phyloP scores from a whole-genome alignment of 1,284 basidiomycete species.

The Leccinum insolens region DNA sequence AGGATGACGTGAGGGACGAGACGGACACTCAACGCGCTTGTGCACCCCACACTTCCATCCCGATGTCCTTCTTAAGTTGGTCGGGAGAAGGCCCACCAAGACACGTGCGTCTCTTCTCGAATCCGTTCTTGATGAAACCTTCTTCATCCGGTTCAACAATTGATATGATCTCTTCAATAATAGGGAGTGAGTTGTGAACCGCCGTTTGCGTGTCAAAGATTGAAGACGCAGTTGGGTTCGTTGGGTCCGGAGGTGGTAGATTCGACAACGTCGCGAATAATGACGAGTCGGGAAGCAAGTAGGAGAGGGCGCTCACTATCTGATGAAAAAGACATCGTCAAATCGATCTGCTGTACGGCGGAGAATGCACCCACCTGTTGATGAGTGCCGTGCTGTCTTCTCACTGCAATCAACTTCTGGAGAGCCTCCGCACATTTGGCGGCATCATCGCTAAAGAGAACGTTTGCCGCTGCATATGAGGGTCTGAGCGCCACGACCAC shows the following conservation, averaged over 20 bases:
- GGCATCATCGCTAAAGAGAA: slow-evolving; percentile 64
- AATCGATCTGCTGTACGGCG: slow-evolving; percentile 2
- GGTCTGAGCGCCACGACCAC: slow-evolving; percentile 23
- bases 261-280: slow-evolving; percentile 66
- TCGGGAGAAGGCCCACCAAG: slow-evolving; percentile 72
- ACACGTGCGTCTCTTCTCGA: slow-evolving; percentile 76
- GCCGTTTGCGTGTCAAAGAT: slow-evolving; percentile 61
- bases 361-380: slow-evolving; percentile 49
- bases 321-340: slow-evolving; percentile 41
- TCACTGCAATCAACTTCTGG: slow-evolving; percentile 73
- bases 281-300: slow-evolving; percentile 78
- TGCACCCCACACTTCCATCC: slow-evolving; percentile 57
- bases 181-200: slow-evolving; percentile 68
- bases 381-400: slow-evolving; percentile 61
- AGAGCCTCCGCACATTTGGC: slow-evolving; percentile 79
- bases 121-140: slow-evolving; percentile 58
- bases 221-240: slow-evolving; percentile 67
- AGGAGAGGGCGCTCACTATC: slow-evolving; percentile 68
- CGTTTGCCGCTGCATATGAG: neutral
- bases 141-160: slow-evolving; percentile 63
- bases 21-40: no score
- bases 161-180: slow-evolving; percentile 68
- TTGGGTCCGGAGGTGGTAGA: slow-evolving; percentile 76
- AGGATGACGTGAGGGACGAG: no score
- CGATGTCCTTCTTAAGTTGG: slow-evolving; percentile 70